Evolutionary conservation across 257 asterid genomes (phyloP).

Genomic region (Forsythia viridissima): DNA sequence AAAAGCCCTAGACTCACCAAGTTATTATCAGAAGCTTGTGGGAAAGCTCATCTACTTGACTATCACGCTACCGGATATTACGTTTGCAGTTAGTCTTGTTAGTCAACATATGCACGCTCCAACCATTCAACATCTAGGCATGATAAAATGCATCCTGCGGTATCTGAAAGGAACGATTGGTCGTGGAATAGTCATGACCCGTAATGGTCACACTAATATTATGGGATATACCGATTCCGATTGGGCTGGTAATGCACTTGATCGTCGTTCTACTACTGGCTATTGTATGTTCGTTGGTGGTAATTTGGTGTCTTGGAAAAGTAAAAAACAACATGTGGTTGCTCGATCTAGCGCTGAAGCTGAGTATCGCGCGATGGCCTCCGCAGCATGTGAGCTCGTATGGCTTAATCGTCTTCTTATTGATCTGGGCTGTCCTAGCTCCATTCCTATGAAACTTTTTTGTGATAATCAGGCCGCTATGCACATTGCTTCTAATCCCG

Average conservation of each 20-base stretch:
- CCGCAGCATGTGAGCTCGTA: background rate
- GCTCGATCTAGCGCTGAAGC: no score
- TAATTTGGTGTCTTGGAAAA: background rate
- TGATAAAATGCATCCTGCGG: background rate
- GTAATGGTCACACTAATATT: background rate
- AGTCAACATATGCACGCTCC: background rate
- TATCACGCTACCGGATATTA: no score
- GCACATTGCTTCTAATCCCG: background rate
- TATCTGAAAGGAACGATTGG: background rate
- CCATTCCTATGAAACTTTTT: background rate
- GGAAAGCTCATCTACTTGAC: no score
- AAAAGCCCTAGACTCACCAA: no score
- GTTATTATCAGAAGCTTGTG: no score
- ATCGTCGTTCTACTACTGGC: background rate
- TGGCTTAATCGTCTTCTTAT: background rate
- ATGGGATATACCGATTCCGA: conserved; percentile 3
- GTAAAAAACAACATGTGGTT: background rate
- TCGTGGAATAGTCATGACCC: background rate
- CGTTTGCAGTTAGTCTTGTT: background rate
- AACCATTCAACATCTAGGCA: background rate
- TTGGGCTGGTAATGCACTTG: background rate
- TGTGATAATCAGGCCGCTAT: background rate
- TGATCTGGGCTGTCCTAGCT: background rate
- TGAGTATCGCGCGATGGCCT: background rate
- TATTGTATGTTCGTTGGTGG: background rate